These are phyloP conservation scores for Acrodontium crateriforme DNA, from an alignment of 2,329 filamentous ascomycete species.

Conservation along the genomic window DNA sequence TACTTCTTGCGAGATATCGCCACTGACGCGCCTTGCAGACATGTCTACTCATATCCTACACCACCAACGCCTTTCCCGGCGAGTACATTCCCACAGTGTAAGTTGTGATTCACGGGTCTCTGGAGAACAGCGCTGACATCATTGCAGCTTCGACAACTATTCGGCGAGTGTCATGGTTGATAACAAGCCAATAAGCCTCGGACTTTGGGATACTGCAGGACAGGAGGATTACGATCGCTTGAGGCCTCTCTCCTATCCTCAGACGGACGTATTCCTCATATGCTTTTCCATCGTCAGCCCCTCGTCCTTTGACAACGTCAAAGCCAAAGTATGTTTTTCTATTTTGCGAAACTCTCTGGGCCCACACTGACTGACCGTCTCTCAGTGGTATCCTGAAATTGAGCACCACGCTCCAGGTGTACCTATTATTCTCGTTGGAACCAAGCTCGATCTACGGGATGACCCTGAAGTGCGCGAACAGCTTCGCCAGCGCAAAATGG, in stretches of 20 bases:
- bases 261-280: constrained; percentile 96
- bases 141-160: constrained; percentile 85
- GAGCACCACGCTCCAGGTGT: constrained; percentile 92
- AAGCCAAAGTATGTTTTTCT: constrained; percentile 62
- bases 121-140: constrained; percentile 6
- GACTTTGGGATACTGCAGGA: constrained; percentile 95
- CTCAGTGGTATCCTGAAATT: constrained; percentile 94
- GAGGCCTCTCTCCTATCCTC: constrained; percentile 88
- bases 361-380: neutral
- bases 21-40: constrained; percentile 49
- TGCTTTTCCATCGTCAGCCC: constrained; percentile 98
- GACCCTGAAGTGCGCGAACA: constrained; percentile 70
- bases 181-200: constrained; percentile 91
- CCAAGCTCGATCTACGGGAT: constrained; percentile 90
- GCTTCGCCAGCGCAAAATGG: constrained; percentile 84
- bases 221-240: constrained; percentile 97
- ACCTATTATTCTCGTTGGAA: constrained; percentile 92
- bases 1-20: neutral
- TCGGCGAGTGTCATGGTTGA: constrained; percentile 98
- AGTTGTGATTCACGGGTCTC: constrained; percentile 20
- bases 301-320: constrained; percentile 98
- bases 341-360: neutral
- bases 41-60: constrained; percentile 98
- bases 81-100: constrained; percentile 99
- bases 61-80: constrained; percentile 98